These are phyloP conservation scores for Euphrasia confusa DNA, from an alignment of 257 asterid species.

Conservation along the genomic window DNA sequence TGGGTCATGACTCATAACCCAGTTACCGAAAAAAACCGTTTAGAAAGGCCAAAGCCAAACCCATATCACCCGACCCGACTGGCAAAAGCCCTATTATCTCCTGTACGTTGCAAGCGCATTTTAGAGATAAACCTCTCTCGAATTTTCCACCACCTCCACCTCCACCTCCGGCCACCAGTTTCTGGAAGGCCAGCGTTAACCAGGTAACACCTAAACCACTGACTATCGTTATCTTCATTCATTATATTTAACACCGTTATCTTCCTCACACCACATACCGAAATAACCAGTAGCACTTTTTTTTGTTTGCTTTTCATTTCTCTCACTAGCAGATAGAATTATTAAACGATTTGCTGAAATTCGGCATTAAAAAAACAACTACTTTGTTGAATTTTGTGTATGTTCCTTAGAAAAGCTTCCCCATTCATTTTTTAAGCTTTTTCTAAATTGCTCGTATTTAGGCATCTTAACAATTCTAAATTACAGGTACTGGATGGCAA, in stretches of 20 bases:
- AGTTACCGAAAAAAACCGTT: not conserved
- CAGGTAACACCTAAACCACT: not conserved
- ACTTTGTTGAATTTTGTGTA: not conserved
- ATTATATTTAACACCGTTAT: not conserved
- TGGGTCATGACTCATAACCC: no score
- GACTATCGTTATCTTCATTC: not conserved
- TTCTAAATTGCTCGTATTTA: not conserved
- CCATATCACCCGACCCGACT: slow-evolving; percentile 19
- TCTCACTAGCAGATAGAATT: no score
- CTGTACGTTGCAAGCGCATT: slow-evolving; percentile 8
- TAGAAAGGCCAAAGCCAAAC: not conserved
- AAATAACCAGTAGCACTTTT: not conserved
- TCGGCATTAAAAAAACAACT: not conserved
- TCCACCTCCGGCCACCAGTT: slow-evolving; percentile 5
- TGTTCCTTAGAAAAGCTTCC: not conserved
- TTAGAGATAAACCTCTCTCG: not conserved
- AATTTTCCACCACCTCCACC: not conserved
- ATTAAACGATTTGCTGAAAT: not conserved
- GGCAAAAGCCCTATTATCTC: slow-evolving; percentile 7
- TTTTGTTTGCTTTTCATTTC: no score
- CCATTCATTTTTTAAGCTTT: no score
- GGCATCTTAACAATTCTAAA: not conserved
- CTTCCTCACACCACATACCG: not conserved
- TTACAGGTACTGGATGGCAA: slow-evolving; percentile 64
- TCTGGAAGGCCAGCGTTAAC: not conserved